These are phyloP conservation scores for Hericium coralloides DNA, from an alignment of 768 basidiomycete species.

Conservation along the genomic window DNA sequence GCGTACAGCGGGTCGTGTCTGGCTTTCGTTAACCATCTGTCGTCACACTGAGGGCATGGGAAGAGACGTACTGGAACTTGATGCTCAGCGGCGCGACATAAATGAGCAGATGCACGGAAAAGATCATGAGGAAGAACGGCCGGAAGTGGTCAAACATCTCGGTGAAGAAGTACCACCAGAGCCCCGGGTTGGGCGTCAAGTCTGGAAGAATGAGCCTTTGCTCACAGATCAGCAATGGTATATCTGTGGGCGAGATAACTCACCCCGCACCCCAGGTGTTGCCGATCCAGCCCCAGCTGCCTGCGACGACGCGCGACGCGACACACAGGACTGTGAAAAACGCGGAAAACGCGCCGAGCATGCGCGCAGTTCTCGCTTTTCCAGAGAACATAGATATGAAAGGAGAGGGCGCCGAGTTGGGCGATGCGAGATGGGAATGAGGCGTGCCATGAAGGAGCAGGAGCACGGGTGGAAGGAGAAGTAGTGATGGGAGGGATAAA, in stretches of 20 bases:
- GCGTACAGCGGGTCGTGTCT: conserved; percentile 86
- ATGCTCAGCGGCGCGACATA: conserved; percentile 81
- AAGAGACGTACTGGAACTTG: conserved; percentile 64
- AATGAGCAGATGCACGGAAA: conserved; percentile 81
- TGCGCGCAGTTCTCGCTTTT: conserved; percentile 17
- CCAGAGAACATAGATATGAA: neutral
- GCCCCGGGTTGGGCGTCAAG: conserved; percentile 85
- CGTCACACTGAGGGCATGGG: neutral
- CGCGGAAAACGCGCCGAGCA: conserved; percentile 39
- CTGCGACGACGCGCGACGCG: conserved; percentile 47
- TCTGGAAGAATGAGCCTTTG: conserved; percentile 74
- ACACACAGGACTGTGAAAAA: conserved; percentile 42
- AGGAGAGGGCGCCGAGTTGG: conserved; percentile 24
- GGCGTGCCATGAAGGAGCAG: conserved; percentile 56
- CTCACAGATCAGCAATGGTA: too few relatives aligned
- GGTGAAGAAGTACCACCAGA: conserved; percentile 99
- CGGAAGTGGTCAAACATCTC: conserved; percentile 99
- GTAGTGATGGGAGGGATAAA: conserved; percentile 58
- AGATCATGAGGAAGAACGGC: conserved; percentile 90
- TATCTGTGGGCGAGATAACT: conserved; percentile 17
- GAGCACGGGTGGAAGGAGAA: conserved; percentile 61
- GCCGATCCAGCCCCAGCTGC: conserved; percentile 57
- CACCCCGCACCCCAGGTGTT: conserved; percentile 86
- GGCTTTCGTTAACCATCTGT: neutral
- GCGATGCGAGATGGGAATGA: conserved; percentile 60